A percentile compares a stretch with the other conserved stretches of the same genome.
phyloP scores from a whole-genome alignment of 1,139 yeast species.

The Geotrichum bryndzae region DNA sequence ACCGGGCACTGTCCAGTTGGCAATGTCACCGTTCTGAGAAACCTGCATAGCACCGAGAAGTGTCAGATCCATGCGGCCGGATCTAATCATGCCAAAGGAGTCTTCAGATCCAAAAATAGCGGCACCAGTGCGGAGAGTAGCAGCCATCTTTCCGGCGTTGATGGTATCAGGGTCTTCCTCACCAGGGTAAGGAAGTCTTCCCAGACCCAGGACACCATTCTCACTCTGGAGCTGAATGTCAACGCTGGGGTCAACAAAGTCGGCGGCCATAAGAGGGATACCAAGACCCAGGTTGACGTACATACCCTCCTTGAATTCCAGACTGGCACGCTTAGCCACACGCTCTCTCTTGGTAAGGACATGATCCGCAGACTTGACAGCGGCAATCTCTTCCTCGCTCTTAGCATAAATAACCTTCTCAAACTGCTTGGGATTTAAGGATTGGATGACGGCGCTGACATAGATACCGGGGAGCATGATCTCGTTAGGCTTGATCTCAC shows the following conservation, averaged over 20 bases:
- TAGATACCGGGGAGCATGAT: conserved; percentile 42
- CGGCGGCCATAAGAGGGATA: conserved; percentile 44
- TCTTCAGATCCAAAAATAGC: conserved; percentile 44
- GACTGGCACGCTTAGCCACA: conserved; percentile 41
- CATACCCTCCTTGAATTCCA: conserved; percentile 40
- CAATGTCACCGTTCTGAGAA: conserved; percentile 41
- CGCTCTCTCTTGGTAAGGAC: conserved; percentile 32
- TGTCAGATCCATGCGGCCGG: conserved; percentile 40
- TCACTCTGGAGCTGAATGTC: conserved; percentile 42
- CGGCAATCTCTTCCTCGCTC: conserved; percentile 18
- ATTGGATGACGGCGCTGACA: conserved; percentile 37
- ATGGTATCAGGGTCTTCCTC: conserved; percentile 43
- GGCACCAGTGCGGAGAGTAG: conserved; percentile 40
- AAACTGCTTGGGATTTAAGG: conserved; percentile 38
- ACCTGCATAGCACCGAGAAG: conserved; percentile 45
- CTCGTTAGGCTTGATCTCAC: conserved; percentile 39
- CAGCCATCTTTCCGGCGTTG: conserved; percentile 46
- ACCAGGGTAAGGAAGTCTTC: conserved; percentile 40
- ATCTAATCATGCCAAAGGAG: conserved; percentile 44
- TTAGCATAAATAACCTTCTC: conserved; percentile 32
- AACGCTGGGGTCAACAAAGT: conserved; percentile 34
- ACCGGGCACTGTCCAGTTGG: conserved; percentile 47
- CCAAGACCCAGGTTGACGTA: conserved; percentile 44
- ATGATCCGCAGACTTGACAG: conserved; percentile 11
- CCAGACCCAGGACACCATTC: conserved; percentile 44